phyloP scores from a whole-genome alignment of 352 stramenopile genomes.

The Phytophthora crassamura region DNA sequence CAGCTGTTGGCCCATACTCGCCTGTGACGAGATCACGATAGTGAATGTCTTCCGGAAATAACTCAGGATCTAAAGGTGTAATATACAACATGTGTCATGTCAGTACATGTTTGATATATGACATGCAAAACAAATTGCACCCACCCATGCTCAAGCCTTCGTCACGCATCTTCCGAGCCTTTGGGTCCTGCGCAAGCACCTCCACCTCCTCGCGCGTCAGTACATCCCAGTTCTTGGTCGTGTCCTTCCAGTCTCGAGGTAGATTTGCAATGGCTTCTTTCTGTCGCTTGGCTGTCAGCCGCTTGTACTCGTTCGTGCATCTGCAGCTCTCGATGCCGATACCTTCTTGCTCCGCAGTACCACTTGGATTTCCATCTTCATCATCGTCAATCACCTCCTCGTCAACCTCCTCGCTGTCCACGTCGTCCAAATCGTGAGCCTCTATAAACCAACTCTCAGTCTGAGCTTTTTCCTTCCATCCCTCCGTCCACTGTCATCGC shows the following conservation, averaged over 20 bases:
- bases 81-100: constrained; percentile 11
- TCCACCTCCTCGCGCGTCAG: constrained; percentile 5
- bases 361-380: no score
- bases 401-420: no score
- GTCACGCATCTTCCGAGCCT: constrained; percentile 2
- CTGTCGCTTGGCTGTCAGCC: background rate
- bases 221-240: background rate
- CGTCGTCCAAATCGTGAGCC: no score
- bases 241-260: background rate
- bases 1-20: background rate
- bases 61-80: background rate
- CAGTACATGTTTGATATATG: constrained; percentile 9
- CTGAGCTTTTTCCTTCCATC: no score
- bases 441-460: no score
- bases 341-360: background rate
- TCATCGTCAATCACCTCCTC: no score
- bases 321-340: background rate
- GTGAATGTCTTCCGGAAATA: background rate
- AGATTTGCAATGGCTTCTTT: background rate
- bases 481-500: no score
- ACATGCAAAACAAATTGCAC: background rate
- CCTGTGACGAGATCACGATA: background rate
- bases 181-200: constrained; percentile 6
- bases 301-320: background rate
- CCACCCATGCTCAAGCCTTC: constrained; percentile 21